Evolutionary conservation across 2,329 filamentous ascomycete genomes (phyloP), one percentile per base, ranked within the genome.

Genomic region (Fusarium sp.): DNA sequence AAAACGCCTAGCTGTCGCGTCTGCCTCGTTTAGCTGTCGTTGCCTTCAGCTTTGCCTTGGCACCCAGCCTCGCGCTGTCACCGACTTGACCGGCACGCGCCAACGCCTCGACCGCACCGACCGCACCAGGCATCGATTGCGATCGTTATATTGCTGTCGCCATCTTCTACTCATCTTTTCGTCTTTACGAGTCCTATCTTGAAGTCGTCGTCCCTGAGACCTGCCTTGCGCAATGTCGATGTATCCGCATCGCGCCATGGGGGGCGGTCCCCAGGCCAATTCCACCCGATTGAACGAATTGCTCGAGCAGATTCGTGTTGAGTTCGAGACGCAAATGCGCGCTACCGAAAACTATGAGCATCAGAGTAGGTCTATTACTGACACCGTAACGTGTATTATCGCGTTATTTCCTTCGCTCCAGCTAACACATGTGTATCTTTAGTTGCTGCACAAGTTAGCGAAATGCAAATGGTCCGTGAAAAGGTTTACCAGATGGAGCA

Each of bases 401-500:
- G 62, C 54, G 53, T 65, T 45, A 42, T 65, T 56, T 37, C 54
- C 31, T 57, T 57, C 20, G 46, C 28, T n/a, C 63, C 53, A 47
- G 51, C 74, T 76, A 76, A 70, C 62, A 62, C 38, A 60, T 47
- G 31, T 51, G 61, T 65, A 65, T 57, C 58, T 74, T 72, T 79
- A 97, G 96, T 98, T 77, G 90, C 92, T 61, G 88, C 90, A 50
- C 96, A 99, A 79, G 91, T 97, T 70, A 91, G 95, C 76, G 96
- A 99, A 82, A 96, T 98, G 87, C 93, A 97, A 78, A 88, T 97
- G 76, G 93, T 99, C 50, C 88, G 94, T 68, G 91, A 94, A 77
- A 97, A 97, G 81, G 93, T 99, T 63, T 97, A 93, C 77, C 89
- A 92, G 74, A 89, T 99, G 79, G 96, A 99, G 80, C 94, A 97